phyloP scores from a whole-genome alignment of 169 alveolate species.

The Plasmodium berghei region DNA sequence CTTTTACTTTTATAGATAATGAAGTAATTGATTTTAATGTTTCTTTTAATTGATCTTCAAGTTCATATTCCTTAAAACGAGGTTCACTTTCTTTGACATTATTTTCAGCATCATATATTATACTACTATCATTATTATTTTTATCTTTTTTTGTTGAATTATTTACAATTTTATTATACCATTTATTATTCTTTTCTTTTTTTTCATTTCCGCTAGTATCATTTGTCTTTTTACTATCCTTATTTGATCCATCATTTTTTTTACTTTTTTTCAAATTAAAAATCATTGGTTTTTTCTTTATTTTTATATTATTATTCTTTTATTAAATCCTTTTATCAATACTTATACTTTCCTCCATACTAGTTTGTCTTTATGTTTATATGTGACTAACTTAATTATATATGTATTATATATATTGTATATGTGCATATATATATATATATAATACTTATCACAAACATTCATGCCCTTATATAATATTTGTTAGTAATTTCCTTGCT shows the following conservation, averaged over 20 bases:
- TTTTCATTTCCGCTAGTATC: conserved; percentile 1
- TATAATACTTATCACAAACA: neutral
- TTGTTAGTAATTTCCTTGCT: too few relatives aligned
- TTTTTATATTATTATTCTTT: too few relatives aligned
- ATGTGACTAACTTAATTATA: neutral
- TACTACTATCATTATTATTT: too few relatives aligned
- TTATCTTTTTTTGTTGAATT: conserved; percentile 27
- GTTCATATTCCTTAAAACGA: neutral
- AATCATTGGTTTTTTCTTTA: neutral
- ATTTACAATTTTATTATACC: conserved; percentile 56
- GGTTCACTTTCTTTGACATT: neutral
- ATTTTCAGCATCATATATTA: neutral
- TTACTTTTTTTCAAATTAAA: neutral
- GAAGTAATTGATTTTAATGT: conserved; percentile 43
- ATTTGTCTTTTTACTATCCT: neutral
- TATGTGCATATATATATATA: neutral
- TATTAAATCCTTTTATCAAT: neutral
- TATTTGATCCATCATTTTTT: neutral
- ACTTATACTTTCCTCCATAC: neutral
- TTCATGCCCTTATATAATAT: neutral
- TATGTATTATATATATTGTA: too few relatives aligned
- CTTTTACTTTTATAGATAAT: conserved; percentile 25
- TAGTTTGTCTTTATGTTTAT: too few relatives aligned
- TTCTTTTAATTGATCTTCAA: conserved; percentile 66
- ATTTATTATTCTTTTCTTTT: conserved; percentile 28